These are phyloP conservation scores for Yarrowia divulgata DNA, from an alignment of 805 yeast species.

Conservation along the genomic window DNA sequence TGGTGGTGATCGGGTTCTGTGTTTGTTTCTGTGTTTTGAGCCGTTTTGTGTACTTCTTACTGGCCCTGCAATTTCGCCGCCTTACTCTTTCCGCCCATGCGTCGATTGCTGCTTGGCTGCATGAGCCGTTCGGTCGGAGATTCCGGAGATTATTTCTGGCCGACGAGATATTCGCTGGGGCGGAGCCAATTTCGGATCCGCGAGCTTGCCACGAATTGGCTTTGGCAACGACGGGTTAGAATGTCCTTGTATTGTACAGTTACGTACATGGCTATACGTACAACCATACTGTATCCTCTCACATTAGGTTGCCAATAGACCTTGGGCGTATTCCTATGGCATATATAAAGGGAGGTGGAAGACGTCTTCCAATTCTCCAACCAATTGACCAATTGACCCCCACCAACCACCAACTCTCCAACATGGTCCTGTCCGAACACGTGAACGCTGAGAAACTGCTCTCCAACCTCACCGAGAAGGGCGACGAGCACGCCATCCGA, in stretches of 20 bases:
- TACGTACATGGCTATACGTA: too few species aligned
- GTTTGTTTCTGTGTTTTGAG: too few species aligned
- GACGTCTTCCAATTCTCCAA: too few species aligned
- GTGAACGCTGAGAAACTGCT: slow-evolving; percentile 44
- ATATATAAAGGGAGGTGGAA: neutral
- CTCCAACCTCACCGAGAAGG: slow-evolving; percentile 42
- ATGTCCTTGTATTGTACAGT: too few species aligned
- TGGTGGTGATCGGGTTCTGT: too few species aligned
- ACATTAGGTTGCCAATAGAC: too few species aligned
- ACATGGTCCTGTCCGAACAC: slow-evolving; percentile 39
- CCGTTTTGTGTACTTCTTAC: too few species aligned
- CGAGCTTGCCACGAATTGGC: too few species aligned
- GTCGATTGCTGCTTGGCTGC: slow-evolving; percentile 7
- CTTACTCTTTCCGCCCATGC: neutral
- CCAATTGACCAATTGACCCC: too few species aligned
- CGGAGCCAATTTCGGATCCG: neutral
- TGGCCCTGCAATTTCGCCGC: neutral
- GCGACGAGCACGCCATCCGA: slow-evolving; percentile 28
- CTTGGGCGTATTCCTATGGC: neutral
- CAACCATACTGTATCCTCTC: too few species aligned
- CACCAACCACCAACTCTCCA: neutral
- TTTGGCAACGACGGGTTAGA: too few species aligned
- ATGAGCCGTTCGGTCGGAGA: slow-evolving; percentile 20
- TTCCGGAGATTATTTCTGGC: neutral
- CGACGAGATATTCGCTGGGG: neutral